Evolutionary conservation across 2,329 filamentous ascomycete genomes (phyloP), one percentile per base, ranked within the genome.

Genomic region (Xylariaceae sp.): DNA sequence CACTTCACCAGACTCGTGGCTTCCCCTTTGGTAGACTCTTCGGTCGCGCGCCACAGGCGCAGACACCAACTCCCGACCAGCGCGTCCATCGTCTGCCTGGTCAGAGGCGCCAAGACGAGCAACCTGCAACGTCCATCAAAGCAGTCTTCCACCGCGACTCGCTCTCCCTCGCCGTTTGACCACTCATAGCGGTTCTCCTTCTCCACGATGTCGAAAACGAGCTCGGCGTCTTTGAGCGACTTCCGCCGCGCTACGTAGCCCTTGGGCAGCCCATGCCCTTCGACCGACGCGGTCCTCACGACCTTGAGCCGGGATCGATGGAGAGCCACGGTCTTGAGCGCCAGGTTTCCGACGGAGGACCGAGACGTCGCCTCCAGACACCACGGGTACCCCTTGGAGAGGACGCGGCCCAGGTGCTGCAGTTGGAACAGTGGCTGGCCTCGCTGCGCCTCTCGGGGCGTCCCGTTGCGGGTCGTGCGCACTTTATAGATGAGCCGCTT

Each of bases 21-120:
- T n/a, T n/a, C n/a, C 22, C 38, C 37, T n/a, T 37, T 9, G 28
- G 34, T 34, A 13, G 39, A 41, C 13, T 44, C 44, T 6, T 46
- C 43, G 9, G 38, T 44, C 19, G 45, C 44, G 19, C 43, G 46
- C 52, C 52, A 54, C 22, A 53, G 40, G 12, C 48, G 41, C 35
- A 54, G 34, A 22, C 48, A 51, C 52, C 52, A 54, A 19, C 50
- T 45, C 9, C 39, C 52, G 13, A 57, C 46, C 39, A 57, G 43
- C 19, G 48, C 52, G 38, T 57, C 53, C 36, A 53, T 37, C 12
- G 34, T 43, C 28, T 30, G 35, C 34, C 51, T 42, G 3, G 39
- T 44, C 29, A 55, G 26, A 3, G 45, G 39, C 3, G 38, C 17
- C n/a, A 43, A 49, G n/a, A 56, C 36, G 9, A 53, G 34, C 26